phyloP scores from a whole-genome alignment of 345 rosid genomes.

The Gossypium herbaceum region DNA sequence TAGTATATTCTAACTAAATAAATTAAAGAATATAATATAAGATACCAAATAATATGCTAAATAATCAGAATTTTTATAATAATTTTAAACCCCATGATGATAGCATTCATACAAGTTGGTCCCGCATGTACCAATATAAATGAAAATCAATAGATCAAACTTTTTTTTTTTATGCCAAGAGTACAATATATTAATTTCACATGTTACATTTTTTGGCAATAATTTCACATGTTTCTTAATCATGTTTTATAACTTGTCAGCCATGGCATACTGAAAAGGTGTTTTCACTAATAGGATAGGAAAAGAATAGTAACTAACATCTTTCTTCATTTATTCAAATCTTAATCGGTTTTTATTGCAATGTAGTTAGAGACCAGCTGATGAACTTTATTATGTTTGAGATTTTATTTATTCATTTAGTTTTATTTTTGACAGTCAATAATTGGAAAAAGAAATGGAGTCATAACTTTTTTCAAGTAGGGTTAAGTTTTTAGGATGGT shows the following conservation, averaged over 20 bases:
- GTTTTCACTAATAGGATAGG: not conserved
- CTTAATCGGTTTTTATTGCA: not conserved
- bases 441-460: too few species aligned
- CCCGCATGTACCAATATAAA: too few species aligned
- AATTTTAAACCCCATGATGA: too few species aligned
- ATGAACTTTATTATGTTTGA: not conserved
- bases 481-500: too few species aligned
- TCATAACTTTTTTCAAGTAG: too few species aligned
- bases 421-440: too few species aligned
- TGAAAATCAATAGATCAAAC: too few species aligned
- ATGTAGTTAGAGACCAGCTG: not conserved
- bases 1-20: too few species aligned
- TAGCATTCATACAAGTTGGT: too few species aligned
- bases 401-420: not conserved
- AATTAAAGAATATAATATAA: too few species aligned
- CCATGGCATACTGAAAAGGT: not conserved
- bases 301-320: not conserved
- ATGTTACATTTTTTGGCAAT: not conserved
- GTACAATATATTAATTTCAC: not conserved
- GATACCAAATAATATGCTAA: too few species aligned
- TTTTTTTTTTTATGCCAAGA: not conserved
- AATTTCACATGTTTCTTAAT: not conserved
- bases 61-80: too few species aligned
- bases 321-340: not conserved
- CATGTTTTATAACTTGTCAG: not conserved